phyloP scores from a whole-genome alignment of 176 grass and related monocot genomes.

The Carex scoparia region DNA sequence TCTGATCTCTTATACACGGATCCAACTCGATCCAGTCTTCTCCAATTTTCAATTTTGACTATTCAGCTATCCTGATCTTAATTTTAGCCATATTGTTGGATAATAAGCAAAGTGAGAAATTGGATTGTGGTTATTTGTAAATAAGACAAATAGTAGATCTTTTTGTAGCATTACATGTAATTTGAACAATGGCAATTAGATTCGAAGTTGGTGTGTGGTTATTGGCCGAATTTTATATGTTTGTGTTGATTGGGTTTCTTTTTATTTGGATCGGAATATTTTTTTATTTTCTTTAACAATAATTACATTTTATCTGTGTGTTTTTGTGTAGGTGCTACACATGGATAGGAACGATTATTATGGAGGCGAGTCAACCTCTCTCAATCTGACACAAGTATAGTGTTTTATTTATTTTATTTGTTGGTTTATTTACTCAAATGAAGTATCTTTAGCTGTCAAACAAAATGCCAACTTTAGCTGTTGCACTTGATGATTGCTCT shows the following conservation, averaged over 20 bases:
- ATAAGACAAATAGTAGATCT: background rate
- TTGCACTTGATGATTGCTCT: background rate
- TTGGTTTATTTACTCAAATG: background rate
- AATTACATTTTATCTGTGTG: background rate
- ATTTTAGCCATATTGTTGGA: background rate
- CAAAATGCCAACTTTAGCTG: background rate
- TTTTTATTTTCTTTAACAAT: background rate
- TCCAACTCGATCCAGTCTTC: background rate
- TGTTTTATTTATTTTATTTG: background rate
- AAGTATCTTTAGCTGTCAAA: background rate
- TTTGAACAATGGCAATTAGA: background rate
- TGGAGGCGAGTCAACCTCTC: slow-evolving; percentile 75
- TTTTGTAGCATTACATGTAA: background rate
- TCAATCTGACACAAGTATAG: slow-evolving; percentile 67
- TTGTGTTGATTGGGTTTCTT: background rate
- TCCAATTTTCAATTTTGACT: background rate
- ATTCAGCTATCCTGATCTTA: background rate
- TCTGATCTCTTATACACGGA: background rate
- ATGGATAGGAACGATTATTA: slow-evolving; percentile 97
- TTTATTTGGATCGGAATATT: background rate
- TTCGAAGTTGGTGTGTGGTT: background rate
- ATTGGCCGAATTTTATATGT: background rate
- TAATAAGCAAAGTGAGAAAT: background rate
- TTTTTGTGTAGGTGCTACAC: slow-evolving; percentile 54
- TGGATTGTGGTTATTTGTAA: background rate